Conservation (phyloP, 1,284 basidiomycete genomes). For the Schizophyllum amplum region DNA sequence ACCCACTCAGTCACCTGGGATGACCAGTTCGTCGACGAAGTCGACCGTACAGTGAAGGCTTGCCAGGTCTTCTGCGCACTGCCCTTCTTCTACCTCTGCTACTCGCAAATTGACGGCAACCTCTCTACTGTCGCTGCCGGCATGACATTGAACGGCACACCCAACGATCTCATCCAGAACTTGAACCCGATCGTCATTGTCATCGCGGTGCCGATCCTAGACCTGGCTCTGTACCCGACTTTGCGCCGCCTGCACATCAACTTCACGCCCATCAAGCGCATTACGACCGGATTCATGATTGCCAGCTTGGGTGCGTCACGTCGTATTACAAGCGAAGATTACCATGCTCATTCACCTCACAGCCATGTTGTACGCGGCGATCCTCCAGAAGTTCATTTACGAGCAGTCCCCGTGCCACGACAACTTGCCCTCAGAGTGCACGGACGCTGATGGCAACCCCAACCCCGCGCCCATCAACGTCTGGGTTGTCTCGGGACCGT, state of each 20-base stretch:
- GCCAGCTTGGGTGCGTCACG: conserved; percentile 26
- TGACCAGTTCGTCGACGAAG: conserved; percentile 55
- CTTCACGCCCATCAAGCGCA: conserved; percentile 54
- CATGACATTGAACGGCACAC: conserved; percentile 43
- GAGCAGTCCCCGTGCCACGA: conserved; percentile 38
- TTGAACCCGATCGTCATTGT: conserved; percentile 51
- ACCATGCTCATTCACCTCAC: background rate
- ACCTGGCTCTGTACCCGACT: conserved; percentile 46
- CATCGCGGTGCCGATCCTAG: conserved; percentile 40
- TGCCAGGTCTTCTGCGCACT: conserved; percentile 59
- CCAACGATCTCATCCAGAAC: conserved; percentile 55
- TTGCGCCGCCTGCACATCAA: conserved; percentile 43
- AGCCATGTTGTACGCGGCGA: conserved; percentile 57
- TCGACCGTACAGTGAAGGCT: conserved; percentile 53
- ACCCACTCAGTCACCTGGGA: conserved; percentile 38
- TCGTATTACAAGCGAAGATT: background rate
- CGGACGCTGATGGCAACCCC: conserved; percentile 19
- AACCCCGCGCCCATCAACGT: conserved; percentile 36
- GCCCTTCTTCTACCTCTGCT: conserved; percentile 50
- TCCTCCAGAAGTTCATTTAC: conserved; percentile 44
- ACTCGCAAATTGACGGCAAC: conserved; percentile 48
- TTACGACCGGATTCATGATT: conserved; percentile 56
- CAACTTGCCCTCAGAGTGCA: conserved; percentile 30
- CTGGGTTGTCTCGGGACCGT: conserved; percentile 41
- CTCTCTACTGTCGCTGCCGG: conserved; percentile 41